Percentiles rank a stretch among this genome's conserved stretches.
Evolutionary conservation across 768 basidiomycete species (phyloP).

Genomic region (Favolaschia claudopus): DNA sequence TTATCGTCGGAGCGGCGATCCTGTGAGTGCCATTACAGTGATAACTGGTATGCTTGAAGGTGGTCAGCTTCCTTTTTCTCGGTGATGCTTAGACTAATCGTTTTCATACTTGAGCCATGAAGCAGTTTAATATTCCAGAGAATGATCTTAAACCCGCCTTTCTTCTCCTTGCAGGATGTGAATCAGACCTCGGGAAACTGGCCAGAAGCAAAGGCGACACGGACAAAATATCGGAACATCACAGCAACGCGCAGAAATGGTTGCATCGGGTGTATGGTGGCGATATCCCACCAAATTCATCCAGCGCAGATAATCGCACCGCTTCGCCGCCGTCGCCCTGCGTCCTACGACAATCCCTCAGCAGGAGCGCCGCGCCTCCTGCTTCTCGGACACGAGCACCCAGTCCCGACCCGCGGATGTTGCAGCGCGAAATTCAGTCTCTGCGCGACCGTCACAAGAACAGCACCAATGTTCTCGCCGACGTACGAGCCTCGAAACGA

Average conservation of each 20-base stretch:
- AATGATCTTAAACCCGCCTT: constrained; percentile 56
- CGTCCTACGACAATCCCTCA: constrained; percentile 13
- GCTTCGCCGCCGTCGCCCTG: constrained; percentile 13
- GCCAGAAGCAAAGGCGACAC: constrained; percentile 35
- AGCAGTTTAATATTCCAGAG: constrained; percentile 41
- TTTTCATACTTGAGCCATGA: constrained; percentile 45
- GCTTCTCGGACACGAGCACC: constrained; percentile 8
- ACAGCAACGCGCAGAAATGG: constrained; percentile 50
- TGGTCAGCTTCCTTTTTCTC: constrained; percentile 26
- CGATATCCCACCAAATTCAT: neutral
- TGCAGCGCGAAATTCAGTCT: constrained; percentile 48
- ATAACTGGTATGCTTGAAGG: constrained; percentile 57
- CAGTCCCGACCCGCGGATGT: constrained; percentile 8
- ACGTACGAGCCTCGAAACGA: constrained; percentile 47
- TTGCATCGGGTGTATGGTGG: constrained; percentile 58
- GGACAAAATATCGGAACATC: constrained; percentile 43
- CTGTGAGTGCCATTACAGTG: constrained; percentile 52
- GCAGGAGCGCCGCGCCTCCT: constrained; percentile 5
- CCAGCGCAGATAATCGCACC: neutral
- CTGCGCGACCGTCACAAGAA: constrained; percentile 44
- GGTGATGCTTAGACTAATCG: constrained; percentile 11
- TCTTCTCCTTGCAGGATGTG: constrained; percentile 62
- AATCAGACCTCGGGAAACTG: constrained; percentile 52
- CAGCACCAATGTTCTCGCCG: constrained; percentile 38
- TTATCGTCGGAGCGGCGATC: constrained; percentile 59